phyloP scores from a whole-genome alignment of 768 basidiomycete species.

The Coprinopsis strossmayeri region DNA sequence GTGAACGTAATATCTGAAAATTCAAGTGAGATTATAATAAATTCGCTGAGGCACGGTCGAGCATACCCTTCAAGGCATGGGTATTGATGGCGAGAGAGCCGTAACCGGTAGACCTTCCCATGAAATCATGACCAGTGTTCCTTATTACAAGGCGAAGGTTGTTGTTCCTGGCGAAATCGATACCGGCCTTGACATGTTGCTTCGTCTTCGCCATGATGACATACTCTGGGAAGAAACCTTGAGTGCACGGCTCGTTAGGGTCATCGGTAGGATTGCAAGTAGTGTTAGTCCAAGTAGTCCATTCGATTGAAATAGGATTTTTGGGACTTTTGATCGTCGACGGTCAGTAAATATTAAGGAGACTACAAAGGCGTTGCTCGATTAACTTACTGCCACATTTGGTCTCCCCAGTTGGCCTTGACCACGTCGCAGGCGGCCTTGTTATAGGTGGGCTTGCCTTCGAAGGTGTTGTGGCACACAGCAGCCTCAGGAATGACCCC shows the following conservation, averaged over 20 bases:
- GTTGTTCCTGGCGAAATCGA: conserved; percentile 14
- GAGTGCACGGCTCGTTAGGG: conserved; percentile 6
- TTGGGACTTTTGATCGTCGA: too few relatives aligned
- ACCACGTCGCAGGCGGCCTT: too few relatives aligned
- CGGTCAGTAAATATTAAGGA: too few relatives aligned
- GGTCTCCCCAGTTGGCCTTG: too few relatives aligned
- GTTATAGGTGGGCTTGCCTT: too few relatives aligned
- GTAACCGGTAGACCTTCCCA: conserved; percentile 1
- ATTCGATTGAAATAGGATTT: conserved; percentile 2
- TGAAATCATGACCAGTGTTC: conserved; percentile 18
- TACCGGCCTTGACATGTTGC: conserved; percentile 14
- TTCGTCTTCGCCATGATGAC: conserved; percentile 14
- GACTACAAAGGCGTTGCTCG: too few relatives aligned
- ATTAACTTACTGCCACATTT: too few relatives aligned
- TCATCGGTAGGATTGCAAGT: conserved; percentile 11
- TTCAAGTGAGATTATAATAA: background rate
- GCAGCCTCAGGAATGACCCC: too few relatives aligned
- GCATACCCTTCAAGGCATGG: conserved; percentile 12
- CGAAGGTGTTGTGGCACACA: too few relatives aligned
- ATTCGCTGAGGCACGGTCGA: background rate
- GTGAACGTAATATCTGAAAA: conserved; percentile 11
- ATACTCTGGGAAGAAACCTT: conserved; percentile 12
- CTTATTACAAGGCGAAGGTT: conserved; percentile 18
- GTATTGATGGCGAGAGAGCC: conserved; percentile 10
- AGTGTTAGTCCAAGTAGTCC: conserved; percentile 10